Base-by-base conservation (phyloP, 1,284 basidiomycete species). In the Cutaneotrichosporon dermatis region DNA sequence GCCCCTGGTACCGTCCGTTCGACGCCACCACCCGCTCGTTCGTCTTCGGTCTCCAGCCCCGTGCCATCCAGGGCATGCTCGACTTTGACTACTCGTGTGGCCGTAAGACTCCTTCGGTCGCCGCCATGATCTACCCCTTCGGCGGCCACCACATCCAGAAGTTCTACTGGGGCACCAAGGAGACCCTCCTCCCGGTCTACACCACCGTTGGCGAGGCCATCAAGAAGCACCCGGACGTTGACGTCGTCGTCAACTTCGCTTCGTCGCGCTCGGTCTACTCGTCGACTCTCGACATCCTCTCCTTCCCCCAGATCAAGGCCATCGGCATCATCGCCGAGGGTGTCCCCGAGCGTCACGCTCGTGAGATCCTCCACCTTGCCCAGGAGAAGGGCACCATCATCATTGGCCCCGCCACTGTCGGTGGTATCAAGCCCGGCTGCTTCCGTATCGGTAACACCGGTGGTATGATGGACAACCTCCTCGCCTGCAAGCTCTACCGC, bases 381-480 rank as follows among this genome's bases (percentile, higher is more conserved):
- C 80, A 88, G 79, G 82, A 85, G 76, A 93, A 91, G 82, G 85
- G 84, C 52, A 92, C 98, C 59, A 85, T 96, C 75, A 95, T 99
- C 82, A 93, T 99, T 66, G 95, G 96, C 53, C 95, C 96, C 61
- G 96, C 95, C 52, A 99, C 96, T 36, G 95, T 98, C 62, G 95
- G 95, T 82, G 96, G 96, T 73, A 97, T 99, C 84, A 99, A 99
- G 84, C 94, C 95, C 63, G 96, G 96, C 57, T 98, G 95, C 83
- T 98, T 98, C 90, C 87, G 94, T 79, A 98, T 98, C 74, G 95
- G 95, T 72, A 99, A 98, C 86, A 95, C 92, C 66, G 95, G 95
- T 83, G 94, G 90, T 77, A 98, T 98, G 95, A 98, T 98, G 93
- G 96, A 99, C 84, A 99, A 98, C 84, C 95, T 98, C 81, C 93